A percentile compares a stretch with the other conserved stretches of the same genome.
Evolutionary conservation across 306 rosid species (phyloP).

Genomic region (Cucurbita maxima): DNA sequence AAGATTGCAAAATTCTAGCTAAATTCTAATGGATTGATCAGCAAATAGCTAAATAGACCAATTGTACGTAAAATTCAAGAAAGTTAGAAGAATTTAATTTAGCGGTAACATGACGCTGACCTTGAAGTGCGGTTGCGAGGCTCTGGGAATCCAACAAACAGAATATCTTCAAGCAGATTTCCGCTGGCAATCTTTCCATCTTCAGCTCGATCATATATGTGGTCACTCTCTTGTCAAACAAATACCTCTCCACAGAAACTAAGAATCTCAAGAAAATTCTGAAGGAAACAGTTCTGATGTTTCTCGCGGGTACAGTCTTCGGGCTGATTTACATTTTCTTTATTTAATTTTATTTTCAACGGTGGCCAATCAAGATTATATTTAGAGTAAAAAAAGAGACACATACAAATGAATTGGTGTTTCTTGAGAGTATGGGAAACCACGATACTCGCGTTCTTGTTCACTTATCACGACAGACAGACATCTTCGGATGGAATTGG

Average conservation of each 20-base stretch:
- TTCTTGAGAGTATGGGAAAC: not conserved
- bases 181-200: constrained; percentile 50
- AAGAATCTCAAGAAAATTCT: too few relatives aligned
- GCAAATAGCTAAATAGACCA: too few relatives aligned
- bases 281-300: not conserved
- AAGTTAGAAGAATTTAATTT: not conserved
- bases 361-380: not conserved
- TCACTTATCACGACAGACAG: too few relatives aligned
- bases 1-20: too few relatives aligned
- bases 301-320: not conserved
- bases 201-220: not conserved
- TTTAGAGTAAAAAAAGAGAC: not conserved
- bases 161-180: constrained; percentile 38
- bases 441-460: not conserved
- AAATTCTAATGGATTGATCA: too few relatives aligned
- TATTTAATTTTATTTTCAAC: too few relatives aligned
- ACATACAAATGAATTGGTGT: not conserved
- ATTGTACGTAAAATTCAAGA: not conserved
- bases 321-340: not conserved
- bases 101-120: constrained; percentile 13
- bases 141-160: constrained; percentile 40
- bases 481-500: too few relatives aligned
- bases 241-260: not conserved
- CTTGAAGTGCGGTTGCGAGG: constrained; percentile 47
- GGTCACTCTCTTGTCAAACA: not conserved